Percentiles rank a stretch among this genome's conserved stretches.
Conservation (phyloP, 768 basidiomycete genomes). For the Nidula microcarpa region DNA sequence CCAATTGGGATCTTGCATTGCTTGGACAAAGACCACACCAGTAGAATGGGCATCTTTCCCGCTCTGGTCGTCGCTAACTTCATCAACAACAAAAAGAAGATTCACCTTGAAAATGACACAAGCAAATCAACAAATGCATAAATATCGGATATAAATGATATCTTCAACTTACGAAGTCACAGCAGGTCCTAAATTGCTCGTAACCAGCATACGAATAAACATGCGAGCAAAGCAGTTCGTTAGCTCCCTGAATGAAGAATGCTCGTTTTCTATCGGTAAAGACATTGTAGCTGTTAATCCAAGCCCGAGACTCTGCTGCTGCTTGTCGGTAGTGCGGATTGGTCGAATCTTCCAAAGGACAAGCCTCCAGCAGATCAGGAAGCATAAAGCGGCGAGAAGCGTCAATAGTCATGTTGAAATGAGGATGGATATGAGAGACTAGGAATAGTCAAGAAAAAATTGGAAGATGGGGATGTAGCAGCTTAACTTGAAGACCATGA, state of each 20-base stretch:
- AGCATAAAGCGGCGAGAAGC: slow-evolving; percentile 39
- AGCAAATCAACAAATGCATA: too few relatives aligned
- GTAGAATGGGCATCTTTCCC: slow-evolving; percentile 51
- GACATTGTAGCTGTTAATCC: slow-evolving; percentile 59
- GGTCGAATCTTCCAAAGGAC: slow-evolving; percentile 42
- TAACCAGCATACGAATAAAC: slow-evolving; percentile 57
- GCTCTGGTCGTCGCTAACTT: slow-evolving; percentile 65
- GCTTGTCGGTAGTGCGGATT: slow-evolving; percentile 58
- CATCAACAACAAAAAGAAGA: slow-evolving; percentile 64
- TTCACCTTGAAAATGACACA: slow-evolving; percentile 35
- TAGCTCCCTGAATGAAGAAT: slow-evolving; percentile 60
- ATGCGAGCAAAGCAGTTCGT: slow-evolving; percentile 59
- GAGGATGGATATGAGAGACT: not conserved
- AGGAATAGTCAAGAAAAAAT: not conserved
- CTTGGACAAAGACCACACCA: slow-evolving; percentile 48
- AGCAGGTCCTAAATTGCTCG: slow-evolving; percentile 55
- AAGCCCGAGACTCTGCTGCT: slow-evolving; percentile 53
- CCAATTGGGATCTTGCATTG: slow-evolving; percentile 48
- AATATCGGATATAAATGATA: too few relatives aligned
- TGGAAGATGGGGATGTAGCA: too few relatives aligned
- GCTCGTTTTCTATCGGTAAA: slow-evolving; percentile 59
- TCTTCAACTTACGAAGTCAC: slow-evolving; percentile 48
- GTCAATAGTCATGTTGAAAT: not conserved
- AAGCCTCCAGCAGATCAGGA: slow-evolving; percentile 51
- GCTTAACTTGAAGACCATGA: too few relatives aligned